These are phyloP conservation scores for Dinochytrium kinnereticum DNA, from an alignment of 371 early-diverging fungal genomes.

Conservation along the genomic window DNA sequence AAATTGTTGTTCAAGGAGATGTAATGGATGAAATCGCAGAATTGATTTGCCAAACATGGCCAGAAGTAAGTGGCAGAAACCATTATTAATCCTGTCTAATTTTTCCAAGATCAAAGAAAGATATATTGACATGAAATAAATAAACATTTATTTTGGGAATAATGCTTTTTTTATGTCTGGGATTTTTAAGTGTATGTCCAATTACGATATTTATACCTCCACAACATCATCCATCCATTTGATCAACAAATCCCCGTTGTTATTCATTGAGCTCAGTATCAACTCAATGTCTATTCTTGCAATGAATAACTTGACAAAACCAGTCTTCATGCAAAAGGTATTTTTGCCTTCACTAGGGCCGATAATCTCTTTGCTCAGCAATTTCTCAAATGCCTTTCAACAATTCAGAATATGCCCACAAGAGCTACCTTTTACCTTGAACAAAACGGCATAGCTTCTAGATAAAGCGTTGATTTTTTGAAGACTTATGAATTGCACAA, in stretches of 20 bases:
- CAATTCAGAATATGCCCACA: not conserved
- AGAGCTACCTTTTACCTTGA: not conserved
- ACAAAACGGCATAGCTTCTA: not conserved
- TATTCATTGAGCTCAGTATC: no score
- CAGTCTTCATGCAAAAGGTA: not conserved
- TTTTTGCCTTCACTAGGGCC: not conserved
- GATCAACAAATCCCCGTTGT: no score
- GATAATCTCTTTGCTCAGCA: not conserved
- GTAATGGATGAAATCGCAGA: conserved; percentile 78
- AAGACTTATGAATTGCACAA: not conserved
- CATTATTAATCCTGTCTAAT: no score
- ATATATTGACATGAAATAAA: no score
- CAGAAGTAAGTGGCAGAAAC: conserved; percentile 34
- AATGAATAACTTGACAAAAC: not conserved
- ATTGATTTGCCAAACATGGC: conserved; percentile 45
- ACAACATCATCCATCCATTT: no score
- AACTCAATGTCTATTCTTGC: not conserved
- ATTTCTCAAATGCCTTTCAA: not conserved
- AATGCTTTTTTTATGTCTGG: no score
- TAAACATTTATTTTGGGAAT: no score
- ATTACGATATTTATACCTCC: no score
- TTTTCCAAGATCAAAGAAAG: no score
- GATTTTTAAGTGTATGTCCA: no score
- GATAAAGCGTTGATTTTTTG: not conserved
- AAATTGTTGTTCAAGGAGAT: conserved; percentile 94